Conservation (phyloP, 306 rosid species). For the Prunus campanulata region DNA sequence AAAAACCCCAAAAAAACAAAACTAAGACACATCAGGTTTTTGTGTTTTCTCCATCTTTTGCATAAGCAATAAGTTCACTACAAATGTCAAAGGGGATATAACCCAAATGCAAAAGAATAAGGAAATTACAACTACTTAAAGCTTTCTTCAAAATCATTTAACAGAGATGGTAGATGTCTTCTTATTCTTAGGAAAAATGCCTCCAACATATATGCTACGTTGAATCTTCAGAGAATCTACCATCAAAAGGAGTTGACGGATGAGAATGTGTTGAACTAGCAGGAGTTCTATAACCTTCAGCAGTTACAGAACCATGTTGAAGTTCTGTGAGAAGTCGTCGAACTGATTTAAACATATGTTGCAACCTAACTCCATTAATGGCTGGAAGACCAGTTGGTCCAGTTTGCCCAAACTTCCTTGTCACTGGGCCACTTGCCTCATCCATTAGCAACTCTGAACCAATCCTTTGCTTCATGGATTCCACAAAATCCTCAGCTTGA, state of each 20-base stretch:
- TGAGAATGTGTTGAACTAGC: conserved; percentile 54
- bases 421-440: conserved; percentile 64
- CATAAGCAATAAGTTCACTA: not conserved
- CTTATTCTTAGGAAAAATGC: not conserved
- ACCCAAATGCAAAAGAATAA: not conserved
- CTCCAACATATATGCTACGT: conserved; percentile 43
- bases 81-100: not conserved
- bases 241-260: conserved; percentile 66
- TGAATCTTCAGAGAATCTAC: conserved; percentile 68
- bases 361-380: conserved; percentile 70
- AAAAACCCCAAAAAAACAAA: too few relatives aligned
- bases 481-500: conserved; percentile 79
- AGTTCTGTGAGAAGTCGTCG: conserved; percentile 73
- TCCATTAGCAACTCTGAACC: conserved; percentile 79
- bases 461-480: conserved; percentile 76
- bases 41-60: not conserved
- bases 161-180: not conserved
- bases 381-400: conserved; percentile 51
- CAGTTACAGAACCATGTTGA: conserved; percentile 40
- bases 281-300: conserved; percentile 1
- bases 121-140: not conserved
- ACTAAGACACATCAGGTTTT: too few relatives aligned
- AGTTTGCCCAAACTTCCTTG: conserved; percentile 47
- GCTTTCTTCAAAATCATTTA: not conserved
- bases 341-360: conserved; percentile 81